Evolutionary conservation across 2,329 filamentous ascomycete species (phyloP).

Genomic region (Aaosphaeria arxii): DNA sequence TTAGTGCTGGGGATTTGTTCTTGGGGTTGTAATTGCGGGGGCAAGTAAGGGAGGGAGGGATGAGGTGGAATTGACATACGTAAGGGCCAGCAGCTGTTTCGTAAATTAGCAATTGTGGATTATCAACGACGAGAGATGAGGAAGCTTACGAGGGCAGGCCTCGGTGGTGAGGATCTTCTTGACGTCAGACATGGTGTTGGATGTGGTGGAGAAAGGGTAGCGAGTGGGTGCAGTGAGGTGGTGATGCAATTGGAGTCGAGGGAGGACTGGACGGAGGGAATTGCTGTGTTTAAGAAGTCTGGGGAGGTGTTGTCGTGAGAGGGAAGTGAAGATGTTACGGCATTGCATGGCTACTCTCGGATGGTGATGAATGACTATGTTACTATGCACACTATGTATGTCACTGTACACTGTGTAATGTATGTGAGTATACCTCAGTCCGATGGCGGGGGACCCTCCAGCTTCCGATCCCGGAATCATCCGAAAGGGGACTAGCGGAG

Average conservation of each 20-base stretch:
- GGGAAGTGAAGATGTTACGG: too few species aligned
- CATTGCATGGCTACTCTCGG: too few species aligned
- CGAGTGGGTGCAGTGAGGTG: neutral
- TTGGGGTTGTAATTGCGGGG: neutral
- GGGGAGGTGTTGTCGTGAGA: too few species aligned
- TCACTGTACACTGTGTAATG: too few species aligned
- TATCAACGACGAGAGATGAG: neutral
- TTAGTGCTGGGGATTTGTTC: neutral
- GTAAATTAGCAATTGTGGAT: slow-evolving; percentile 7
- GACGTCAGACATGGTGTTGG: slow-evolving; percentile 40
- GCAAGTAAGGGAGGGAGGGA: neutral
- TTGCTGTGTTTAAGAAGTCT: too few species aligned
- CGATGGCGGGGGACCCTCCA: too few species aligned
- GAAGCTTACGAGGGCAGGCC: slow-evolving; percentile 41
- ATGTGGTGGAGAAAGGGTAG: neutral
- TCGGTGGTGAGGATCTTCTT: slow-evolving; percentile 43
- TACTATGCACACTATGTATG: too few species aligned
- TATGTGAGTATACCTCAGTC: too few species aligned
- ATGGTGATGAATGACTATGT: too few species aligned
- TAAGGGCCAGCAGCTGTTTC: slow-evolving; percentile 41
- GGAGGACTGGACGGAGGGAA: neutral
- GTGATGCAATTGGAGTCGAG: neutral
- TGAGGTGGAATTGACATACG: slow-evolving; percentile 27
- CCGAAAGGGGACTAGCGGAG: too few species aligned
- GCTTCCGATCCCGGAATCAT: too few species aligned